phyloP scores from a whole-genome alignment of 345 rosid species.

The Bruguiera gymnorhiza region DNA sequence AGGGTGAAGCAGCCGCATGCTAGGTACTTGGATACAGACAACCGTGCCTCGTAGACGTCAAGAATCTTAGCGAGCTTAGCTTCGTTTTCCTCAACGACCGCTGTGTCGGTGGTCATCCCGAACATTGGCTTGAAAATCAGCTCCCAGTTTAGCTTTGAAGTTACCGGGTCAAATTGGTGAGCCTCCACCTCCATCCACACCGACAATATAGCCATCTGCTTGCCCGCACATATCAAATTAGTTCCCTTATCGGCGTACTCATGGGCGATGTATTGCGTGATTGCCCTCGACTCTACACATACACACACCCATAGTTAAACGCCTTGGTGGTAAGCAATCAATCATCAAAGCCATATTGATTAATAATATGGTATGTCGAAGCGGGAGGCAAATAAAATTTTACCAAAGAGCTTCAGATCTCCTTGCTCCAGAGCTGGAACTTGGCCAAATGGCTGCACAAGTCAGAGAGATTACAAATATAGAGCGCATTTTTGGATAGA shows the following conservation, averaged over 20 bases:
- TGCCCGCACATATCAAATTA: constrained; percentile 35
- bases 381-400: not conserved
- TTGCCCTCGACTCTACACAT: constrained; percentile 76
- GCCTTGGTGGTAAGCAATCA: too few relatives aligned
- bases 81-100: constrained; percentile 55
- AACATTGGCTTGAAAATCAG: constrained; percentile 40
- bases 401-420: constrained; percentile 70
- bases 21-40: constrained; percentile 57
- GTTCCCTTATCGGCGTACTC: constrained; percentile 54
- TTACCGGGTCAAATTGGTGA: constrained; percentile 58
- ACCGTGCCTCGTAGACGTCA: constrained; percentile 60
- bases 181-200: constrained; percentile 73
- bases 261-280: constrained; percentile 57
- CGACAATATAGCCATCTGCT: constrained; percentile 27
- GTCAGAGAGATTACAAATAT: not conserved
- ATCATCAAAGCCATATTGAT: too few relatives aligned
- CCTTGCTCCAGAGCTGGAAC: constrained; percentile 72
- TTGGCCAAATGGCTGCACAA: constrained; percentile 77
- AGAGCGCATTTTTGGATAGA: not conserved
- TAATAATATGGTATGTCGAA: too few relatives aligned
- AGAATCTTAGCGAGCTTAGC: constrained; percentile 39
- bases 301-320: too few relatives aligned
- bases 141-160: constrained; percentile 63
- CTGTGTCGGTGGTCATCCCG: constrained; percentile 47
- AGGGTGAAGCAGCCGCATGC: constrained; percentile 58